Conservation (phyloP, 768 basidiomycete genomes). For the Termitomyces eurrhizus region DNA sequence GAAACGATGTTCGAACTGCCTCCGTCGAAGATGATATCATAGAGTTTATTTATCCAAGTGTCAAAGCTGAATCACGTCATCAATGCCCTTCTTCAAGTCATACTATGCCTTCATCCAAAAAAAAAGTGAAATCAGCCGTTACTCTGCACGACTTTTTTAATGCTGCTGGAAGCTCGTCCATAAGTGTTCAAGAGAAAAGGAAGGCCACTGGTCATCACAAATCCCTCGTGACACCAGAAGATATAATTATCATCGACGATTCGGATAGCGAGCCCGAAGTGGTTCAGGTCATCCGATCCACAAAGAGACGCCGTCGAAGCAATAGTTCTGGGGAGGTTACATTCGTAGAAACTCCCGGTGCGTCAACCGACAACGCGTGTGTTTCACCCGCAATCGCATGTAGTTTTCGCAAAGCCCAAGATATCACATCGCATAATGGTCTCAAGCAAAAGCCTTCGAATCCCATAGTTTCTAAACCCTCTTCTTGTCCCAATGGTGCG, state of each 20-base stretch:
- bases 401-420: not conserved
- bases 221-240: conserved; percentile 17
- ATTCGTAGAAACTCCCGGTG: conserved; percentile 22
- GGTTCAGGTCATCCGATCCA: conserved; percentile 7
- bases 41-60: too few relatives aligned
- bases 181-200: conserved; percentile 3
- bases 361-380: not conserved
- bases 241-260: conserved; percentile 63
- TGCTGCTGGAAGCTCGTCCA: conserved; percentile 13
- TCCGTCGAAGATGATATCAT: too few relatives aligned
- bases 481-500: not conserved
- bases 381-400: not conserved
- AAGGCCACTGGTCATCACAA: conserved; percentile 3
- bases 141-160: conserved; percentile 49
- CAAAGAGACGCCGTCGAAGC: conserved; percentile 20
- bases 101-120: conserved; percentile 33
- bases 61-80: not conserved
- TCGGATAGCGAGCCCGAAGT: conserved; percentile 32
- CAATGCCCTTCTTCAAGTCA: not conserved
- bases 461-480: not conserved
- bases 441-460: not conserved
- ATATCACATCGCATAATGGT: not conserved
- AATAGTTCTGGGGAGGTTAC: conserved; percentile 29
- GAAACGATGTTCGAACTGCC: too few relatives aligned
- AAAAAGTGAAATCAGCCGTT: conserved; percentile 27